Conservation (phyloP, 306 rosid species). For the Begonia fuchsioides region DNA sequence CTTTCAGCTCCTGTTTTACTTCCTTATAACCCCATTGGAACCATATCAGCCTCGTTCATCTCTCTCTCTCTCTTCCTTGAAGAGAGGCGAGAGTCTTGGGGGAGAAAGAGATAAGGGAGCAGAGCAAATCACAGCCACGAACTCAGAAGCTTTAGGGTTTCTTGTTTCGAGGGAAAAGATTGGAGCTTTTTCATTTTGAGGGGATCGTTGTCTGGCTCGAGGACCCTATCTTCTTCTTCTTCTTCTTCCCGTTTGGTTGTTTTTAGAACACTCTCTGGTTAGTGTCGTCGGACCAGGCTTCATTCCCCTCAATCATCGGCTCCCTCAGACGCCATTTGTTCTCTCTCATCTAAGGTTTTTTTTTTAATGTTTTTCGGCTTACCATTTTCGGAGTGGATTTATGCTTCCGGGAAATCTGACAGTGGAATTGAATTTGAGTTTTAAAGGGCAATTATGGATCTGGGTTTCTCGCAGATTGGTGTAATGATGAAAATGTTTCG, state of each 20-base stretch:
- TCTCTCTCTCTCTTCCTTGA: constrained; percentile 36
- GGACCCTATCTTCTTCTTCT: constrained; percentile 56
- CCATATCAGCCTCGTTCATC: constrained; percentile 27
- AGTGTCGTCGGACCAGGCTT: constrained; percentile 99
- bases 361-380: not conserved
- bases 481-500: constrained; percentile 63
- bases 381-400: constrained; percentile 9
- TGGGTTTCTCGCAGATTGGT: constrained; percentile 47
- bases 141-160: constrained; percentile 1
- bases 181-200: constrained; percentile 65
- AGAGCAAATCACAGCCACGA: not conserved
- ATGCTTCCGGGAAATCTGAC: constrained; percentile 14
- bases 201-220: constrained; percentile 99
- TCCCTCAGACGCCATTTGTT: too few relatives aligned
- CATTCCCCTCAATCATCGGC: constrained; percentile 98
- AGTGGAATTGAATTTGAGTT: constrained; percentile 15
- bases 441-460: constrained; percentile 26
- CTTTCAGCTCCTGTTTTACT: constrained; percentile 25
- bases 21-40: constrained; percentile 36
- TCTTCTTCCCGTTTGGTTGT: constrained; percentile 1
- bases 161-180: not conserved
- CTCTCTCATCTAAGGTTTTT: not conserved
- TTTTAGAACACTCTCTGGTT: not conserved
- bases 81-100: constrained; percentile 63
- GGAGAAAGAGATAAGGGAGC: constrained; percentile 10